Base-by-base conservation (phyloP, 345 rosid species). In the Limnanthes douglasii region DNA sequence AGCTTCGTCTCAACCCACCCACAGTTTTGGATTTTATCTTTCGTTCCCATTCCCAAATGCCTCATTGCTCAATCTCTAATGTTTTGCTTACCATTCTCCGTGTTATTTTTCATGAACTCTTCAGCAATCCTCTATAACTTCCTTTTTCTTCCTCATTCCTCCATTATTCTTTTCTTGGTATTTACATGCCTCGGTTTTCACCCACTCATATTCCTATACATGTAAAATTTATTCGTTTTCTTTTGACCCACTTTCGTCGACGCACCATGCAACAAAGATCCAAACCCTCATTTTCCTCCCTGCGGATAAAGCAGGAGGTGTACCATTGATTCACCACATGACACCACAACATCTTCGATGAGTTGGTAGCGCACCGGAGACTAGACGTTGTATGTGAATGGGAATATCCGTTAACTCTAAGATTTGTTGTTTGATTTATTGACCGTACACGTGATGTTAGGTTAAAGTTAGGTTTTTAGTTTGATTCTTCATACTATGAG, bases 91-190 rank as follows among this genome's bases (percentile, higher is more conserved):
- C 85, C 93, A 51, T 51, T 84, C 51, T 64, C 80, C 2, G 72
- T 63, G 3, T 70, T 66, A 61, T 90, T 80, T 63, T 90, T 90
- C 1, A 90, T 28, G 45, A 72, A 90, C 19, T 80, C 94, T 48
- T 72, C 71, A 0, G 96, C 98, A 0, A 73, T 39, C 62, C 60
- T 80, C 75, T 80, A 95, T 48, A 90, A 30, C 56, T 51, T 68
- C 73, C 96, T 66, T 45, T 64, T 45, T 84, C 88, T 59, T 75
- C 88, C 36, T 68, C 98, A 13, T 70, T 85, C 46, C 53, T 72
- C 96, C 96, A 90, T 68, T 84, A 92, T 70, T 84, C 65, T 70
- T 73, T 77, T 80, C 93, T 90, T 94, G 2, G 96, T 92, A 37
- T 80, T 80, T 9, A 90, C 98, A 36, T 90, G 98, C 42, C 98